A percentile compares a stretch with the other conserved stretches of the same genome.
Conservation (phyloP, 768 basidiomycete genomes). For the Phylloporus arenicola region DNA sequence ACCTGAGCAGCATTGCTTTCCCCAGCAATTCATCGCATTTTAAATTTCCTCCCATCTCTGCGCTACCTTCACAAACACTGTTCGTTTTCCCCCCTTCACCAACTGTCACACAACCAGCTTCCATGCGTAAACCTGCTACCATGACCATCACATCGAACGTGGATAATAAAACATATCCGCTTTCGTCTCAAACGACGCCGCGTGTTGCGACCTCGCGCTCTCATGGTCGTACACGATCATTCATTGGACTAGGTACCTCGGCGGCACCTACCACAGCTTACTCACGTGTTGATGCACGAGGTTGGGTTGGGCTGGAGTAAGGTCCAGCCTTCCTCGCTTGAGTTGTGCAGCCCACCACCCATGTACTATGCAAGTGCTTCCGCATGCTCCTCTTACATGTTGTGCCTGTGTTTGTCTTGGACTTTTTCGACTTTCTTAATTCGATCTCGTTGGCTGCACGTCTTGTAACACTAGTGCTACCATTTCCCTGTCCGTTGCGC, state of each 20-base stretch:
- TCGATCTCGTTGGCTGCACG: constrained; percentile 19
- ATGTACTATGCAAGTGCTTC: constrained; percentile 16
- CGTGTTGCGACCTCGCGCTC: constrained; percentile 63
- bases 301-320: constrained; percentile 60
- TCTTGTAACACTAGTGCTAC: constrained; percentile 29
- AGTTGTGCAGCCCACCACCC: constrained; percentile 15
- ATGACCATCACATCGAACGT: constrained; percentile 73
- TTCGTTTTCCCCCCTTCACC: constrained; percentile 86
- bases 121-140: constrained; percentile 66
- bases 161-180: constrained; percentile 40
- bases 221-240: constrained; percentile 64
- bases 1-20: constrained; percentile 24
- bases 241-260: constrained; percentile 64
- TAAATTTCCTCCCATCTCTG: constrained; percentile 24
- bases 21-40: constrained; percentile 19
- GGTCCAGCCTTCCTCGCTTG: constrained; percentile 7
- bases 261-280: constrained; percentile 77
- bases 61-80: constrained; percentile 73
- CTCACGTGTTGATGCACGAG: constrained; percentile 77
- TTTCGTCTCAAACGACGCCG: constrained; percentile 59
- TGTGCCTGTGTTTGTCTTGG: constrained; percentile 24
- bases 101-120: constrained; percentile 39
- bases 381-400: constrained; percentile 21
- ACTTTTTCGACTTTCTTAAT: constrained; percentile 13
- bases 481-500: constrained; percentile 6